A percentile compares a stretch with the other conserved stretches of the same genome.
Evolutionary conservation across 371 early-diverging fungal genomes (phyloP).

Genomic region (Rhizopus microsporus): DNA sequence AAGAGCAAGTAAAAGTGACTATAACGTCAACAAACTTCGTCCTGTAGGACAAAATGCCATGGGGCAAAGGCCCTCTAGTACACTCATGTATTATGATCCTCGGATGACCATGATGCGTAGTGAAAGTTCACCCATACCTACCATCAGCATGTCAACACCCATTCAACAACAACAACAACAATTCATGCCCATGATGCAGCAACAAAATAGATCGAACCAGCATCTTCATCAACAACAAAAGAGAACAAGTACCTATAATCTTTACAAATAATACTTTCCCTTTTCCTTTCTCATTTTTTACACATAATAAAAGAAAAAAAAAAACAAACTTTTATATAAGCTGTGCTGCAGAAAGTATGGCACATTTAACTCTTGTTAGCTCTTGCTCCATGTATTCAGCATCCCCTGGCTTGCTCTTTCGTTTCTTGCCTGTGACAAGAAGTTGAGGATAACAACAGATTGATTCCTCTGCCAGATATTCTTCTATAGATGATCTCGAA

Average conservation of each 20-base stretch:
- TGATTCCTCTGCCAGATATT: conserved; percentile 45
- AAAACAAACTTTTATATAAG: too few relatives aligned
- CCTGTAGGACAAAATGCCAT: not conserved
- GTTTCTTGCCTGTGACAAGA: conserved; percentile 39
- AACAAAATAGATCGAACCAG: conserved; percentile 10
- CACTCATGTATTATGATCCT: conserved; percentile 18
- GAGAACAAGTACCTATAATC: not conserved
- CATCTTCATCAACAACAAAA: conserved; percentile 11
- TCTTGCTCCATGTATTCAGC: conserved; percentile 26
- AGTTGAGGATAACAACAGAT: conserved; percentile 61
- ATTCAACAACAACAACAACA: conserved; percentile 8
- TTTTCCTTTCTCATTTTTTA: not conserved
- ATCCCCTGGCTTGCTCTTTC: conserved; percentile 26
- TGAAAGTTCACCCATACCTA: conserved; percentile 24
- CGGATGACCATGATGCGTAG: conserved; percentile 11
- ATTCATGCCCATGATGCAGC: conserved; percentile 17
- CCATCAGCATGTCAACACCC: conserved; percentile 22
- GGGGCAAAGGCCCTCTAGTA: conserved; percentile 3
- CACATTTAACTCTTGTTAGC: conserved; percentile 30
- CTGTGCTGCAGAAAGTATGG: conserved; percentile 30
- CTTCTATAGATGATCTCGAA: conserved; percentile 47
- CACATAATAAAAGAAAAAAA: not conserved
- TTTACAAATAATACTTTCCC: conserved; percentile 1
- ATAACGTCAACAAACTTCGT: conserved; percentile 9
- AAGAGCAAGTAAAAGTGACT: conserved; percentile 31